Base-by-base conservation (phyloP, 768 basidiomycete species). In the Hypholoma sublateritium region DNA sequence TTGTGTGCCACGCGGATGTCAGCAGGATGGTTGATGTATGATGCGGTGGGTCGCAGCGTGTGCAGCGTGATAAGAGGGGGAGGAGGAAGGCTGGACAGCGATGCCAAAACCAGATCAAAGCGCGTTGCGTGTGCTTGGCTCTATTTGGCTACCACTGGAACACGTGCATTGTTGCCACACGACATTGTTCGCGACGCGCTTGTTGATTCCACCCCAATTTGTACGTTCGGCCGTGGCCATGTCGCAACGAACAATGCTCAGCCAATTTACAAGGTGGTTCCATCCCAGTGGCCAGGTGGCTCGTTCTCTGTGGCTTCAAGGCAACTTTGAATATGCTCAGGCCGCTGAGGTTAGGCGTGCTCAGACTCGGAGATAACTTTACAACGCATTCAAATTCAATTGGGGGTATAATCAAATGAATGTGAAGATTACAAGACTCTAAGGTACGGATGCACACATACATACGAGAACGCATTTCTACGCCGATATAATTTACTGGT, bases 111-210 rank as follows among this genome's bases (percentile, higher is more conserved):
- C 28, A 56, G 59, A 60, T 62, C 62, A 63, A 60, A 57, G 62
- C 62, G 64, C 64, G 64, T 44, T 51, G 25, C 51, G 37, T 42
- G 34, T 65, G 25, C 62, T 65, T 59, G 54, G 24, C 19, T 17
- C 1, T 65, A 39, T 65, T 65, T 63, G 56, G 5, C 56, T 62
- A n/a, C 47, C 56, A 19, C 57, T 45, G 41, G 37, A 32, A 59
- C 62, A 62, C 65, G 63, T 65, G 63, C 61, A 65, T 65, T 62
- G 63, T 62, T 56, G 44, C 21, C 13, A 22, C 46, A 28, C 50
- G 48, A 53, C 56, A 62, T 57, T 59, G 58, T 61, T 53, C 52
- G 37, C 53, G 56, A 52, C 61, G 58, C 56, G 59, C 56, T 57
- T 63, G 62, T 63, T 63, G 56, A 60, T 60, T 50, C 21, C 34